Conservation (phyloP, 164 flowering plant genomes). For the Berberis thunbergii region DNA sequence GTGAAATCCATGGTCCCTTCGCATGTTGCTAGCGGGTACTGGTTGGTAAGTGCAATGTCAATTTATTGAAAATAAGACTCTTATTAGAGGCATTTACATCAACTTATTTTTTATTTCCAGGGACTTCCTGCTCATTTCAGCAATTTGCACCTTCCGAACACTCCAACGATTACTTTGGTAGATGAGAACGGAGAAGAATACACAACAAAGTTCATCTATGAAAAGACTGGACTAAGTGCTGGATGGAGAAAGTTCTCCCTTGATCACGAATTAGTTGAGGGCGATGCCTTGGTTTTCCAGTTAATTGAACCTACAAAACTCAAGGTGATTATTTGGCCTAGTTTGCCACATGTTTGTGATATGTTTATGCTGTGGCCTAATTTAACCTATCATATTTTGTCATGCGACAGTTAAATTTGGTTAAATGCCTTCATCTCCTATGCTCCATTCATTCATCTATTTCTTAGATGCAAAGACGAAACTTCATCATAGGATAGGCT, state of each 20-base stretch:
- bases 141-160: slow-evolving; percentile 17
- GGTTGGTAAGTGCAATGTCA: slow-evolving; percentile 30
- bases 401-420: too few species aligned
- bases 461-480: too few species aligned
- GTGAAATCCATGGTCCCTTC: slow-evolving; percentile 30
- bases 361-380: too few species aligned
- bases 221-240: slow-evolving; percentile 22
- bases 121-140: slow-evolving; percentile 21
- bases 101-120: slow-evolving; percentile 6
- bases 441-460: too few species aligned
- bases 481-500: too few species aligned
- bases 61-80: too few species aligned
- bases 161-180: slow-evolving; percentile 21
- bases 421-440: too few species aligned
- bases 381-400: too few species aligned
- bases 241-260: slow-evolving; percentile 29
- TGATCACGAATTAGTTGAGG: slow-evolving; percentile 21
- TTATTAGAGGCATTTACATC: too few species aligned
- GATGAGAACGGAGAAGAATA: slow-evolving; percentile 21
- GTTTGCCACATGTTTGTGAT: too few species aligned
- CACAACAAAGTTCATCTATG: slow-evolving; percentile 10
- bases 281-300: slow-evolving; percentile 27
- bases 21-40: slow-evolving; percentile 32
- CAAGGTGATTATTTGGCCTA: slow-evolving; percentile 13
- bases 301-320: slow-evolving; percentile 16